phyloP scores from a whole-genome alignment of 2,329 filamentous ascomycete genomes.

The Penicillium sp. region DNA sequence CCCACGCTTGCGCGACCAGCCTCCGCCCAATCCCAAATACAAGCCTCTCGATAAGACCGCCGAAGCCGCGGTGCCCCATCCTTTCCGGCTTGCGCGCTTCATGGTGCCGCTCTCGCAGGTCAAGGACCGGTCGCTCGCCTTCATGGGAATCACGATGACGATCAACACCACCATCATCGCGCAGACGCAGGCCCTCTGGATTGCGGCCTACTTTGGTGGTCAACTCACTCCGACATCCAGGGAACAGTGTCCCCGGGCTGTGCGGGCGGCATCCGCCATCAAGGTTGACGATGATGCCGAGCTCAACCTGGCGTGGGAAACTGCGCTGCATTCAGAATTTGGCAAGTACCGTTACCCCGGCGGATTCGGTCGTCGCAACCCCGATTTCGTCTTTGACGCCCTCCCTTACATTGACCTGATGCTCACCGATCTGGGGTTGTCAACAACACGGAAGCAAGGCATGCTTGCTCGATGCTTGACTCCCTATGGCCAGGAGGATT shows the following conservation, averaged over 20 bases:
- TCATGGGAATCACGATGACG: slow-evolving; percentile 44
- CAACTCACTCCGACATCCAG: slow-evolving; percentile 36
- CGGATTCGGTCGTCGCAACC: slow-evolving; percentile 52
- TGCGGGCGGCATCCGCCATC: slow-evolving; percentile 10
- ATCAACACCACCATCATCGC: slow-evolving; percentile 42
- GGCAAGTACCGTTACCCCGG: slow-evolving; percentile 59
- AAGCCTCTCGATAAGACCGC: slow-evolving; percentile 28
- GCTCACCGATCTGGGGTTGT: slow-evolving; percentile 59
- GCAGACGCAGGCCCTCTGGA: slow-evolving; percentile 54
- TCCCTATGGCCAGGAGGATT: slow-evolving; percentile 38
- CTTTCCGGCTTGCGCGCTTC: slow-evolving; percentile 45
- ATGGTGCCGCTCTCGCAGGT: slow-evolving; percentile 41
- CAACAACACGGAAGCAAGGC: slow-evolving; percentile 35
- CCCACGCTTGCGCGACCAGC: slow-evolving; percentile 45
- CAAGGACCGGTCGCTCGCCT: slow-evolving; percentile 43
- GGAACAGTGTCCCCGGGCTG: slow-evolving; percentile 18
- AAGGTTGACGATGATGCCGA: slow-evolving; percentile 13
- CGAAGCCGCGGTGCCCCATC: slow-evolving; percentile 37
- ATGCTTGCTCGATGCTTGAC: slow-evolving; percentile 30
- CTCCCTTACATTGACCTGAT: slow-evolving; percentile 68
- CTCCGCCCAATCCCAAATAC: slow-evolving; percentile 21
- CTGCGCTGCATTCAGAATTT: slow-evolving; percentile 61
- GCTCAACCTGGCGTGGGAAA: slow-evolving; percentile 45
- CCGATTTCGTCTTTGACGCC: slow-evolving; percentile 68
- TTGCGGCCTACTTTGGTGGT: slow-evolving; percentile 58